A percentile compares a stretch with the other conserved stretches of the same genome.
These are phyloP conservation scores for Tylopilus subfusipes DNA, from an alignment of 768 basidiomycete species.

Conservation along the genomic window DNA sequence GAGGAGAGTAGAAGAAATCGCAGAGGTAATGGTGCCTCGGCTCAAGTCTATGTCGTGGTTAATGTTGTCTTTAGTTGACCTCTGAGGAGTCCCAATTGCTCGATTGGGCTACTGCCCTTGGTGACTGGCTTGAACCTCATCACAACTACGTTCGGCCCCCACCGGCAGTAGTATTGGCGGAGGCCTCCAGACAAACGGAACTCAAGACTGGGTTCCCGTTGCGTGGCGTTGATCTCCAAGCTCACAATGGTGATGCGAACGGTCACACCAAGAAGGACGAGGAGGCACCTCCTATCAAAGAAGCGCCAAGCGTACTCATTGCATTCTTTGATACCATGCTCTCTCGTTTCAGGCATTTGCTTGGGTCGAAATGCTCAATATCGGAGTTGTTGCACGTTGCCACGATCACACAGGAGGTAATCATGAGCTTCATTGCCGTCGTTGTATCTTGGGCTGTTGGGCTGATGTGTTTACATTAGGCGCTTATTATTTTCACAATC, in stretches of 20 bases:
- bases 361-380: constrained; percentile 39
- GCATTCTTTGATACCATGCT: constrained; percentile 64
- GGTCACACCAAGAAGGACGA: constrained; percentile 65
- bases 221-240: constrained; percentile 53
- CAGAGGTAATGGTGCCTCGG: constrained; percentile 42
- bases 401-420: constrained; percentile 71
- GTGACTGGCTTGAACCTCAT: constrained; percentile 75
- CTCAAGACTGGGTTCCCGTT: constrained; percentile 66
- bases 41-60: background rate
- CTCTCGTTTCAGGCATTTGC: constrained; percentile 44
- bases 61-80: constrained; percentile 51
- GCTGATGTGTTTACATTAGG: constrained; percentile 39
- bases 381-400: constrained; percentile 69
- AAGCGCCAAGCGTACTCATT: constrained; percentile 51
- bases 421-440: background rate
- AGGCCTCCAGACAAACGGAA: constrained; percentile 69
- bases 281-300: constrained; percentile 61
- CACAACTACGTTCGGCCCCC: constrained; percentile 73
- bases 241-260: constrained; percentile 30
- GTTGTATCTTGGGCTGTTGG: background rate
- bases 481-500: constrained; percentile 65
- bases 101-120: constrained; percentile 57
- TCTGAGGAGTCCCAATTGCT: constrained; percentile 55
- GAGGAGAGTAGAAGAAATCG: constrained; percentile 47
- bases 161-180: constrained; percentile 65